phyloP scores from a whole-genome alignment of 176 grass and related monocot species.

The Pontederia crassipes region DNA sequence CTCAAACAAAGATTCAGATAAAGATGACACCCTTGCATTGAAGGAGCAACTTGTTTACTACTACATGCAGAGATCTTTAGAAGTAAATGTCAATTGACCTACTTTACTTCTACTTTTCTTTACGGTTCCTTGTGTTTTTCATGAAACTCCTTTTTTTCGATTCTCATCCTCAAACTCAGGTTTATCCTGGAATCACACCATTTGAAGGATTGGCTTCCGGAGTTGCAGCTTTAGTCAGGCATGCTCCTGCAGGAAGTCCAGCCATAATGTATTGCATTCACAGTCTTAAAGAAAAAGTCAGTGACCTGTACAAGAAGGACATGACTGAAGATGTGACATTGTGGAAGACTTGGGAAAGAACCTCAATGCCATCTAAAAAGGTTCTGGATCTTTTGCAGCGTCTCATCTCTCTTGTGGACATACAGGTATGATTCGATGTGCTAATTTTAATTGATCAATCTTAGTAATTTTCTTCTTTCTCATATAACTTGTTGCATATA shows the following conservation, averaged over 20 bases:
- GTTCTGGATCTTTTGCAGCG: constrained; percentile 56
- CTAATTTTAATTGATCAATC: not conserved
- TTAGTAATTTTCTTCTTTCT: not conserved
- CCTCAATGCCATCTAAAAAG: constrained; percentile 76
- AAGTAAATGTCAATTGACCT: constrained; percentile 45
- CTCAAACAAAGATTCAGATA: constrained; percentile 45
- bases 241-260: constrained; percentile 71
- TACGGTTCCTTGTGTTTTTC: constrained; percentile 2
- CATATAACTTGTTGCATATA: no score
- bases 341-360: constrained; percentile 93
- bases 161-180: constrained; percentile 20
- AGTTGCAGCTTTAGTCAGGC: constrained; percentile 54
- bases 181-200: constrained; percentile 59
- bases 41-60: constrained; percentile 80
- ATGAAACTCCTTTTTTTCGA: not conserved
- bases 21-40: constrained; percentile 44
- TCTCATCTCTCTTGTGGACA: constrained; percentile 78
- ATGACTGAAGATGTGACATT: constrained; percentile 40
- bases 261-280: constrained; percentile 64
- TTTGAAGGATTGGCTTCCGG: constrained; percentile 84
- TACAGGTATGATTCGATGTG: constrained; percentile 54
- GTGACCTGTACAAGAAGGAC: constrained; percentile 40
- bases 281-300: constrained; percentile 51
- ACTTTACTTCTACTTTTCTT: not conserved
- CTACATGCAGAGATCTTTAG: constrained; percentile 63